Percentiles rank a stretch among this genome's conserved stretches.
Evolutionary conservation across 208 protist species (phyloP).

Genomic region (Porcisia deanei): DNA sequence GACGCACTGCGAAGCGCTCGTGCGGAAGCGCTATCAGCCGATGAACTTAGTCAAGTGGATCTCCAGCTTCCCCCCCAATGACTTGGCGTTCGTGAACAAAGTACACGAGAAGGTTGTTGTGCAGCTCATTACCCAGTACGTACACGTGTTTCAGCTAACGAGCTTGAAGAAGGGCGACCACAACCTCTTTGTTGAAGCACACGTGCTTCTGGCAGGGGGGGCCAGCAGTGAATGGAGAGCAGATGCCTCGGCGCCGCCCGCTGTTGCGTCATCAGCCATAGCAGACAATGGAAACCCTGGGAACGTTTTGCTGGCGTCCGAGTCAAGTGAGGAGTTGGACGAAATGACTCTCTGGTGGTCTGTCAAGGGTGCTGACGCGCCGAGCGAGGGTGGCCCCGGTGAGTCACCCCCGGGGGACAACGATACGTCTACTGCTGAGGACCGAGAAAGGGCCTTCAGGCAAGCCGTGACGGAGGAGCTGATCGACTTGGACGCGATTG

Average conservation of each 20-base stretch:
- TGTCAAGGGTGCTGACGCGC: background rate
- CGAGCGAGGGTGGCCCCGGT: background rate
- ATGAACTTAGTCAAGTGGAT: constrained; percentile 75
- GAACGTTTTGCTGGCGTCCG: background rate
- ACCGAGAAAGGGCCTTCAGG: constrained; percentile 8
- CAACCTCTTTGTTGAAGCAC: constrained; percentile 44
- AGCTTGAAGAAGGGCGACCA: constrained; percentile 46
- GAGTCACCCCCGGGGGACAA: background rate
- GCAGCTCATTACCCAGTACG: constrained; percentile 49
- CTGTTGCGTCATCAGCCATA: background rate
- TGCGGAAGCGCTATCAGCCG: constrained; percentile 40
- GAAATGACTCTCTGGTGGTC: constrained; percentile 2
- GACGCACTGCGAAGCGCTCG: background rate
- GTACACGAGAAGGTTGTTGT: constrained; percentile 50
- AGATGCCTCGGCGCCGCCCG: background rate
- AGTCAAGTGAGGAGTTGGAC: background rate
- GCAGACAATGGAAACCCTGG: background rate
- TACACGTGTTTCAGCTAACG: constrained; percentile 79
- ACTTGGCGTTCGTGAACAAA: constrained; percentile 59
- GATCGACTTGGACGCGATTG: constrained; percentile 24
- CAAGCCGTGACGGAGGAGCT: constrained; percentile 29
- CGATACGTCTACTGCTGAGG: background rate
- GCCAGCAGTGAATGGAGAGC: background rate
- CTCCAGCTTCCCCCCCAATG: constrained; percentile 57
- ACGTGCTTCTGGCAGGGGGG: constrained; percentile 10